A percentile compares a stretch with the other conserved stretches of the same genome.
Evolutionary conservation across 2,329 filamentous ascomycete genomes (phyloP).

Genomic region (Sporothrix euskadiensis): DNA sequence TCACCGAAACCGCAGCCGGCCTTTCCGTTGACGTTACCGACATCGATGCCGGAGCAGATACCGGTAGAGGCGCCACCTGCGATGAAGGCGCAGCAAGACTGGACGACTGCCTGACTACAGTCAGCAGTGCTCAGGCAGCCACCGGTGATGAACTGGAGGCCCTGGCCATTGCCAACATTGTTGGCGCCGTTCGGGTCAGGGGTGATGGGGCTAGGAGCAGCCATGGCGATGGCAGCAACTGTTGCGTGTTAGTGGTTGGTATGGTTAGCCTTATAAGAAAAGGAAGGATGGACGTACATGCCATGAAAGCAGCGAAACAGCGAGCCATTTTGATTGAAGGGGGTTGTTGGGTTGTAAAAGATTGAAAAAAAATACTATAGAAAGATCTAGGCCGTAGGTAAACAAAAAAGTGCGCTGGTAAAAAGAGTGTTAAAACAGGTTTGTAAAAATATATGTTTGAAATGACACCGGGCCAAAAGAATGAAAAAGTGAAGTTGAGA

Average conservation of each 20-base stretch:
- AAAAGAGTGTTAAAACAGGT: conserved; percentile 11
- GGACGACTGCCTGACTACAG: conserved; percentile 34
- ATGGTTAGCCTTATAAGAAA: background rate
- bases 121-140: conserved; percentile 37
- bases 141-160: conserved; percentile 39
- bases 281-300: conserved; percentile 23
- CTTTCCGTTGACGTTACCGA: conserved; percentile 33
- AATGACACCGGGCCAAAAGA: conserved; percentile 19
- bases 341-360: background rate
- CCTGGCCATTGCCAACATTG: conserved; percentile 37
- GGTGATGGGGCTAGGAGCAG: conserved; percentile 32
- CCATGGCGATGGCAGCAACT: conserved; percentile 31
- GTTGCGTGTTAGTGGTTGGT: background rate
- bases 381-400: background rate
- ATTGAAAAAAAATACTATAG: background rate
- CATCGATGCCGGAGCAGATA: conserved; percentile 33
- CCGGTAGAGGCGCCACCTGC: conserved; percentile 29
- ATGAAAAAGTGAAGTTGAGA: conserved; percentile 13
- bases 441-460: conserved; percentile 3
- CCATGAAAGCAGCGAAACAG: conserved; percentile 27
- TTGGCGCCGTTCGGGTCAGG: conserved; percentile 33
- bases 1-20: conserved; percentile 33
- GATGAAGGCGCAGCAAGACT: conserved; percentile 31
- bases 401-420: background rate
- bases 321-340: conserved; percentile 26